A percentile compares a stretch with the other conserved stretches of the same genome.
These are phyloP conservation scores for Skeletonema menzelii DNA, from an alignment of 108 stramenopile species.

Conservation along the genomic window DNA sequence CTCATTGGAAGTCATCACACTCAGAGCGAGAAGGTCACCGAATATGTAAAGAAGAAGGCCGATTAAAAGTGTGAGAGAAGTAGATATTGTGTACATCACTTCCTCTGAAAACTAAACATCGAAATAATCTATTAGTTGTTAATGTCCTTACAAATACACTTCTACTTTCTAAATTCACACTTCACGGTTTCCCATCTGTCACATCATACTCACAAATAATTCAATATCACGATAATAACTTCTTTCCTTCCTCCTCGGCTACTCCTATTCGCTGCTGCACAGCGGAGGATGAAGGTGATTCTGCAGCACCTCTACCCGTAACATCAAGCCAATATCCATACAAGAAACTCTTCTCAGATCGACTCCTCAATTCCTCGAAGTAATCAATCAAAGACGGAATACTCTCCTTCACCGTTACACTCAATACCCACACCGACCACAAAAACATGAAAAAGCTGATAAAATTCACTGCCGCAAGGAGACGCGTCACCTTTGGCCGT, in stretches of 20 bases:
- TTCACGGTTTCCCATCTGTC: neutral
- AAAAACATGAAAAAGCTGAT: neutral
- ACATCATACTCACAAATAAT: neutral
- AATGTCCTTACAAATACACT: no score
- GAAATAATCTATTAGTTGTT: neutral
- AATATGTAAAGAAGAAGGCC: neutral
- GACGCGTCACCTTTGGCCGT: neutral
- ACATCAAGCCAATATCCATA: constrained; percentile 1
- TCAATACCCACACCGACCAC: neutral
- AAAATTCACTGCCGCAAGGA: neutral
- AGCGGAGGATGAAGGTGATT: neutral
- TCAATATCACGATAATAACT: neutral
- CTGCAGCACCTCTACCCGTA: neutral
- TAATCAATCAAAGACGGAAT: neutral
- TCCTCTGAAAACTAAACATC: neutral
- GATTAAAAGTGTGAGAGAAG: neutral
- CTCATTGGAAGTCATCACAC: constrained; percentile 35
- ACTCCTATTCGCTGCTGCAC: neutral
- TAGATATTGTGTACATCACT: neutral
- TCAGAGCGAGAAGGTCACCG: neutral
- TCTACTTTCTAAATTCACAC: no score
- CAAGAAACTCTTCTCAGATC: neutral
- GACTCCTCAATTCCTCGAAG: neutral
- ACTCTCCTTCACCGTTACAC: neutral
- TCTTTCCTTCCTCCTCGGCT: neutral